Percentiles rank a stretch among this genome's conserved stretches.
These are phyloP conservation scores for Leccinum imitatum DNA, from an alignment of 768 basidiomycete species.

Conservation along the genomic window DNA sequence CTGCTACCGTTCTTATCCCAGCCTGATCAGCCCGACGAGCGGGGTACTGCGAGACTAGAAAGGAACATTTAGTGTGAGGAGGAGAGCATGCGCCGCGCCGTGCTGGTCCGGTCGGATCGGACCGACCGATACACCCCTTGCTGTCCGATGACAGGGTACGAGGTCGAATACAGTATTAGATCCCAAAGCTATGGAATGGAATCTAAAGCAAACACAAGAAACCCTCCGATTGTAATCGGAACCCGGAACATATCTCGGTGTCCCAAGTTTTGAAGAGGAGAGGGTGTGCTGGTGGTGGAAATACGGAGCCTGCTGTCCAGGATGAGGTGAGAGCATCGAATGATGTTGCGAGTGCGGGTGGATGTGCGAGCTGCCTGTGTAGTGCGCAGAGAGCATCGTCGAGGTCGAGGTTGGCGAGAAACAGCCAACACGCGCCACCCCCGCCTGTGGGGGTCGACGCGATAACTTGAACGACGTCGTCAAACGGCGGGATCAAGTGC, in stretches of 20 bases:
- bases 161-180: no score
- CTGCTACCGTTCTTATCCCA: no score
- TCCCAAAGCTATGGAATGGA: not conserved
- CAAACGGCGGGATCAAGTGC: conserved; percentile 67
- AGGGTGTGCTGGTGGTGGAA: conserved; percentile 26
- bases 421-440: conserved; percentile 5
- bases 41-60: no score
- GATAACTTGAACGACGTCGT: conserved; percentile 11
- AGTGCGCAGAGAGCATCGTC: conserved; percentile 71
- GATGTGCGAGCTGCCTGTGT: conserved; percentile 15
- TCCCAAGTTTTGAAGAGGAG: conserved; percentile 22
- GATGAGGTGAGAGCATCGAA: conserved; percentile 27
- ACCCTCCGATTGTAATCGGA: no score
- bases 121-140: no score
- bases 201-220: no score
- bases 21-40: no score
- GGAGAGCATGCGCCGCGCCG: no score
- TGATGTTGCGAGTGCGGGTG: conserved; percentile 25
- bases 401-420: conserved; percentile 1
- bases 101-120: no score
- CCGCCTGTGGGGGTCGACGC: conserved; percentile 21
- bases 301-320: conserved; percentile 24
- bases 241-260: no score
- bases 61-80: no score
- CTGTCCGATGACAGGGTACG: no score